phyloP scores from a whole-genome alignment of 192 early-diverging fungal genomes.

The Irineochytrium annulatum region DNA sequence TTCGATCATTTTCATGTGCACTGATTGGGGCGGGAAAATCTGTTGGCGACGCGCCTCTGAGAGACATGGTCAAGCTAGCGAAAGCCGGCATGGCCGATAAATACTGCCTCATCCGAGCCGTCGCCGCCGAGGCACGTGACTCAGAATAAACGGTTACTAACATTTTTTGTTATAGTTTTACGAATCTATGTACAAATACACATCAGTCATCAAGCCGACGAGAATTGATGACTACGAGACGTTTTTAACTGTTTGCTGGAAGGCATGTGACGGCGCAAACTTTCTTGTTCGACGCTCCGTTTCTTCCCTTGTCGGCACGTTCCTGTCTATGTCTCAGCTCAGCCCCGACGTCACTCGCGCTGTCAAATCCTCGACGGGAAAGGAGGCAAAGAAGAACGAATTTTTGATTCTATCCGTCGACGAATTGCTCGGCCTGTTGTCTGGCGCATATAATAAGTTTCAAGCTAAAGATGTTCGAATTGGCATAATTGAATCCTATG shows the following conservation, averaged over 20 bases:
- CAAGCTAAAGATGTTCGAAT: constrained; percentile 64
- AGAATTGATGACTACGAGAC: constrained; percentile 55
- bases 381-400: constrained; percentile 28
- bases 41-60: constrained; percentile 56
- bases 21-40: constrained; percentile 67
- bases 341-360: background rate
- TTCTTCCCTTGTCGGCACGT: constrained; percentile 45
- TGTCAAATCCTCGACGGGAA: constrained; percentile 9
- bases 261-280: constrained; percentile 49
- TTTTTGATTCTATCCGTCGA: constrained; percentile 46
- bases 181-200: constrained; percentile 46
- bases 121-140: constrained; percentile 45
- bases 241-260: constrained; percentile 39
- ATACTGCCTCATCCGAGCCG: constrained; percentile 54
- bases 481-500: constrained; percentile 78
- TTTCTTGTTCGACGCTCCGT: constrained; percentile 45
- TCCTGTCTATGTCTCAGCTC: constrained; percentile 53
- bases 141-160: background rate
- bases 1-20: constrained; percentile 53
- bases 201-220: constrained; percentile 32
- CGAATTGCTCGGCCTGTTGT: constrained; percentile 69
- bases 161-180: constrained; percentile 38
- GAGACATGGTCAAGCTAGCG: constrained; percentile 62
- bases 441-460: constrained; percentile 53
- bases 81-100: constrained; percentile 63